Evolutionary conservation across 2,329 filamentous ascomycete genomes (phyloP).

Genomic region (Zymoseptoria pseudotritici): DNA sequence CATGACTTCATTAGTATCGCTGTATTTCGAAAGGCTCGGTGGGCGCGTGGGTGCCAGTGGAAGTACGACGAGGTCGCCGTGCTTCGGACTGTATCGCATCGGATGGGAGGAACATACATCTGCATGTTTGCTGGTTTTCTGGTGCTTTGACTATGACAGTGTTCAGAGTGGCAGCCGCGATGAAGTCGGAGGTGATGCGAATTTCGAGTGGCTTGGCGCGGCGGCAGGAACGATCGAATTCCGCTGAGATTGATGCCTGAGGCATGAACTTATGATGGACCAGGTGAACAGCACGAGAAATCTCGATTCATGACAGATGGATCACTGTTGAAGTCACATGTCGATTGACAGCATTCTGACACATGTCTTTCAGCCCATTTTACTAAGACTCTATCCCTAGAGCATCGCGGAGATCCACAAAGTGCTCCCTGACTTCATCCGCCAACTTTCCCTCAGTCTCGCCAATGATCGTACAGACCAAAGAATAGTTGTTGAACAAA

Average conservation of each 20-base stretch:
- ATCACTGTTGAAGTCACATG: too few relatives aligned
- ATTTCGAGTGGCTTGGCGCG: too few relatives aligned
- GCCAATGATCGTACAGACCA: conserved; percentile 82
- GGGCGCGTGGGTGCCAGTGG: background rate
- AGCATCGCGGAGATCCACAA: conserved; percentile 51
- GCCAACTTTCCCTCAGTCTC: conserved; percentile 65
- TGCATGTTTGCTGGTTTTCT: background rate
- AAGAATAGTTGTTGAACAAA: conserved; percentile 89
- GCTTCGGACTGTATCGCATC: background rate
- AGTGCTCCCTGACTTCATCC: conserved; percentile 66
- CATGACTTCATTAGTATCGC: background rate
- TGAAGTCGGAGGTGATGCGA: too few relatives aligned
- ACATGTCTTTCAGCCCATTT: background rate
- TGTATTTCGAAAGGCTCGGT: background rate
- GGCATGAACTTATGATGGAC: background rate
- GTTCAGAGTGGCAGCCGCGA: too few relatives aligned
- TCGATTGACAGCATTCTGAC: too few relatives aligned
- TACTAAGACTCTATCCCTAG: conserved; percentile 14
- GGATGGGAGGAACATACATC: background rate
- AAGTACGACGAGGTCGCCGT: background rate
- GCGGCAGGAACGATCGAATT: too few relatives aligned
- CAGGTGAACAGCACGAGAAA: too few relatives aligned
- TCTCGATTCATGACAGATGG: too few relatives aligned
- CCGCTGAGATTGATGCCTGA: background rate
- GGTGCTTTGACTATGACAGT: background rate